Evolutionary conservation across 768 basidiomycete genomes (phyloP).

Genomic region (Boletus edulis): DNA sequence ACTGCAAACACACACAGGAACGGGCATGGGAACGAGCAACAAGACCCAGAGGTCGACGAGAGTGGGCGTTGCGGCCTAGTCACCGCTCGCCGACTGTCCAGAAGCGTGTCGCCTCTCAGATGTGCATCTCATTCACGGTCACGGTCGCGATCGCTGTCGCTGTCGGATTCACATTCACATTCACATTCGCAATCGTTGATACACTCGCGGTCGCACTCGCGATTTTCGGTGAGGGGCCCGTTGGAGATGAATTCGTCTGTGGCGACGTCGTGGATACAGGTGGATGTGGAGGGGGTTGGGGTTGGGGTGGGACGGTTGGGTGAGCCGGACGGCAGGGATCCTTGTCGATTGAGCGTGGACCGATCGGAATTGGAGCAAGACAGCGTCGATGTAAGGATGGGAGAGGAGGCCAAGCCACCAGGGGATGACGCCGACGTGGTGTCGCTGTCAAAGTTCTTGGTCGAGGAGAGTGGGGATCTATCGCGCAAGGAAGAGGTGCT

Average conservation of each 20-base stretch:
- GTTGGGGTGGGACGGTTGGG: conserved; percentile 4
- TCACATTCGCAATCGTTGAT: conserved; percentile 9
- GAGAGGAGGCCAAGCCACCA: neutral
- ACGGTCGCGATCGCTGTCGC: neutral
- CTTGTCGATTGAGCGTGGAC: conserved; percentile 1
- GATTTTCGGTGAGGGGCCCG: conserved; percentile 15
- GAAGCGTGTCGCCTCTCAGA: neutral
- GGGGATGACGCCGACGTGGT: conserved; percentile 15
- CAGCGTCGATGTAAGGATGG: neutral
- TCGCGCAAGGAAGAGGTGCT: conserved; percentile 22
- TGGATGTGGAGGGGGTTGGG: conserved; percentile 8
- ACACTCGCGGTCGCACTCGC: conserved; percentile 9
- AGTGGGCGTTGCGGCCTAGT: neutral
- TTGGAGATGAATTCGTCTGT: conserved; percentile 21
- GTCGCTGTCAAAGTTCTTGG: conserved; percentile 33
- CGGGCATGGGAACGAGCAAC: too few relatives aligned
- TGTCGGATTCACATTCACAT: conserved; percentile 4
- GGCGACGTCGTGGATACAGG: conserved; percentile 29
- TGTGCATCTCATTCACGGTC: neutral
- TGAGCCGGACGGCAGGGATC: neutral
- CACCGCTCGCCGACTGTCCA: neutral
- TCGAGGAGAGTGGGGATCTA: neutral
- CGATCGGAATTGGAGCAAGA: neutral
- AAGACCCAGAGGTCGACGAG: neutral
- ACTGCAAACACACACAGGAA: too few relatives aligned